These are phyloP conservation scores for Cadophora malorum DNA, from an alignment of 2,329 filamentous ascomycete species.

Conservation along the genomic window DNA sequence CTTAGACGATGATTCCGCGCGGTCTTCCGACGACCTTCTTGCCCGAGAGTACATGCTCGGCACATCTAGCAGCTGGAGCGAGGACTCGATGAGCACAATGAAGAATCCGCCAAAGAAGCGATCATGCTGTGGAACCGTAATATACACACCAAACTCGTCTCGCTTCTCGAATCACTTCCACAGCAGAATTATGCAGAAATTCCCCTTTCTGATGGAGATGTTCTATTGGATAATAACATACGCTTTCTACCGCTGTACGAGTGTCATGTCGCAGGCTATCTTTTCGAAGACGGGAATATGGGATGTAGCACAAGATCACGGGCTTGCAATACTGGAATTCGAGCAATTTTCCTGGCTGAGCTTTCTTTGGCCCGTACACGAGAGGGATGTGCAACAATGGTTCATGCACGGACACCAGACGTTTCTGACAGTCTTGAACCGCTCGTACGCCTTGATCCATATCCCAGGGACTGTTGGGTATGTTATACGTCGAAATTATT, in stretches of 20 bases:
- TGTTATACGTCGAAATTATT: slow-evolving; percentile 29
- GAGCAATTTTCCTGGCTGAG: slow-evolving; percentile 57
- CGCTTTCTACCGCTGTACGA: slow-evolving; percentile 43
- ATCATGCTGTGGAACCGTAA: slow-evolving; percentile 54
- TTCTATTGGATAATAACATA: slow-evolving; percentile 68
- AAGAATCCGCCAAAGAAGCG: slow-evolving; percentile 56
- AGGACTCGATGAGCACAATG: slow-evolving; percentile 38
- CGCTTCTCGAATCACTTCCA: slow-evolving; percentile 66
- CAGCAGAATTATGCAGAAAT: slow-evolving; percentile 68
- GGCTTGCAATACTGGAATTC: slow-evolving; percentile 59
- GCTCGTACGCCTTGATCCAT: slow-evolving; percentile 64
- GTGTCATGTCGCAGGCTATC: slow-evolving; percentile 41
- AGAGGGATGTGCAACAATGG: slow-evolving; percentile 61
- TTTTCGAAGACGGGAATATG: slow-evolving; percentile 54
- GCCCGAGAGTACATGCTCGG: slow-evolving; percentile 40
- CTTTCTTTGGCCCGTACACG: slow-evolving; percentile 59
- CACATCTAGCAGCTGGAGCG: slow-evolving; percentile 23
- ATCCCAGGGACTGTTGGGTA: slow-evolving; percentile 66
- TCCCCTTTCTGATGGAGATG: slow-evolving; percentile 70
- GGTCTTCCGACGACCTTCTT: slow-evolving; percentile 44
- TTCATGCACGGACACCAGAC: slow-evolving; percentile 60
- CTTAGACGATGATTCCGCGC: slow-evolving; percentile 37
- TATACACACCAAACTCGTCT: slow-evolving; percentile 64
- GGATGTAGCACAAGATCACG: slow-evolving; percentile 61
- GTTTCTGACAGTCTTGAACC: slow-evolving; percentile 61